Base-by-base conservation (phyloP, 805 yeast genomes). In the Starmera pachycereana region DNA sequence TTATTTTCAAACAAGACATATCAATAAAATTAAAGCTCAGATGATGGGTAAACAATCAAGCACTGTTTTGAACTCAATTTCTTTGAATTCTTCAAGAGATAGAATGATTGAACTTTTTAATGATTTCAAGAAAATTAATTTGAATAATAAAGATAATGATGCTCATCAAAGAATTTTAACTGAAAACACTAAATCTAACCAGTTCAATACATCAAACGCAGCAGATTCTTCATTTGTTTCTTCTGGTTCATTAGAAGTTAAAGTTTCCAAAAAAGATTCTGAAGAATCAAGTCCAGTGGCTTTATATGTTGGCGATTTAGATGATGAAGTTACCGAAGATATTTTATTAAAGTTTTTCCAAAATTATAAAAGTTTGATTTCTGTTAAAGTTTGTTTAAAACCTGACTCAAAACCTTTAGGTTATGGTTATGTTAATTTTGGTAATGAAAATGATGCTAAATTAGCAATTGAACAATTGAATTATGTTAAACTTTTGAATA, bases 351-450 rank as follows among this genome's bases (percentile, higher is more conserved):
- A 62, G 1, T 50, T 65, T 34, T 80, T 83, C 44, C 47, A 54
- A 1, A 48, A 48, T 12, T 69, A 44, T 43, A 66, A 71, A 9
- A 64, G 78, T 0, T 65, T 80, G 12, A 54, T 69, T 12, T 72
- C 83, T 4, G 75, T 77, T 28, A 81, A 79, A 52, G 65, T 83
- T 33, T 76, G 87, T 47, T 61, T 66, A 40, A 74, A 76, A 48
- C 69, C 74, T 22, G 60, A 62, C 29, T 63, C 73, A n/a, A 71
- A 71, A 37, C 74, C 88, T 1, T 60, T 85, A 41, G 82, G 87
- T 3, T 81, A 82, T 57, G 92, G 87, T 0, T 83, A 81, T 54
- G 77, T 81, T 14, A 80, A 82, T 41, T 81, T 79, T 53, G 58
- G 60, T 8, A 59, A 56, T 5, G 63, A 65, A 35, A 51, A 58